Conservation (phyloP, 2,329 filamentous ascomycete genomes). For the Verticillium klebahnii region DNA sequence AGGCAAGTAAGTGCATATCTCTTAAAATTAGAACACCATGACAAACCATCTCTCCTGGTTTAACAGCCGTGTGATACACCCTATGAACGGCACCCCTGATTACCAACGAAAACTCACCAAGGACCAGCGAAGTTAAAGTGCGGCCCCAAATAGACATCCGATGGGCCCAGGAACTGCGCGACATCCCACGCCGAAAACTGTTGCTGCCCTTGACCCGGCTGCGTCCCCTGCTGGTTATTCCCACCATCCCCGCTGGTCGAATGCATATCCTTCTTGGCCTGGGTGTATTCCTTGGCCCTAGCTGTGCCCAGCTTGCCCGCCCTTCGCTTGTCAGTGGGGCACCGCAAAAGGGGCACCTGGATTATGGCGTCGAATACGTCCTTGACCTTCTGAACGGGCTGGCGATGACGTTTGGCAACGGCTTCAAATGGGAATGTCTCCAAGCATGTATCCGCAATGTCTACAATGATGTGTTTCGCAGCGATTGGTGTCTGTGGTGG, state of each 20-base stretch:
- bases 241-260: neutral
- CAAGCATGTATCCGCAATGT: conserved; percentile 44
- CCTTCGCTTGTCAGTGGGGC: conserved; percentile 36
- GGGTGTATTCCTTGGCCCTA: conserved; percentile 37
- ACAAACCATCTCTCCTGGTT: conserved; percentile 13
- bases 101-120: conserved; percentile 4
- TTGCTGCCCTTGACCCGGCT: conserved; percentile 1
- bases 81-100: neutral
- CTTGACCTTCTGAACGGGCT: conserved; percentile 36
- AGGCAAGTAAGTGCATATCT: neutral
- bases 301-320: conserved; percentile 34
- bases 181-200: conserved; percentile 9
- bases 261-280: conserved; percentile 31
- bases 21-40: neutral
- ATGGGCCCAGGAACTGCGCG: conserved; percentile 10
- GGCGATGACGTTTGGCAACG: conserved; percentile 38
- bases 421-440: conserved; percentile 39
- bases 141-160: conserved; percentile 3
- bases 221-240: neutral
- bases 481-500: conserved; percentile 19
- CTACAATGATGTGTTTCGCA: conserved; percentile 38
- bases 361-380: conserved; percentile 44
- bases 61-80: neutral
- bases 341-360: conserved; percentile 41
- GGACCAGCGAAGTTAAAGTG: conserved; percentile 6